Evolutionary conservation across 139 green algal genomes (phyloP), one percentile per base, ranked within the genome.

Genomic region (Axilococcus clingmanii): DNA sequence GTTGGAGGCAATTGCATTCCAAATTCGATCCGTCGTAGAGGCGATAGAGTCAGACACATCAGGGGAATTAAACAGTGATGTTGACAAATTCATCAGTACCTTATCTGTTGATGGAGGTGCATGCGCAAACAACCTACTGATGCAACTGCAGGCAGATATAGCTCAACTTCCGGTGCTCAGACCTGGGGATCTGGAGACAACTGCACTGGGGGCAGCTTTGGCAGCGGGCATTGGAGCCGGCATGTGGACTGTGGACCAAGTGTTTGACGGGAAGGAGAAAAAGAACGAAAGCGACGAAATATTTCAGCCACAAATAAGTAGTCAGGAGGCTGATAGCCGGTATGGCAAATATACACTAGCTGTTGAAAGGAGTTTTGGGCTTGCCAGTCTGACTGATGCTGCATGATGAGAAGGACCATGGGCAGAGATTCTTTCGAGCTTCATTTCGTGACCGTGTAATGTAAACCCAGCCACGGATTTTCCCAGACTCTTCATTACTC

Each of bases 41-140:
- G 85, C 88, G 2, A 94, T 94, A 85, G 53, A 48, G 7, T 25
- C 53, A 4, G 83, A 92, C 53, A 55, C 52, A 4, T n/a, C n/a
- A n/a, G n/a, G n/a, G n/a, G 41, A 49, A 30, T 23, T 49, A 12
- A 35, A 30, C 11, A 31, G 20, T 30, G 40, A 22, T 15, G 7
- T 48, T 27, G 53, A 53, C n/a, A 28, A 48, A n/a, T 29, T 38
- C 23, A 48, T 78, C 17, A 9, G 15, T 3, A 20, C 7, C 7
- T 72, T 99, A 43, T 71, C 77, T 7, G 92, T 95, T 29, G 92
- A 99, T 54, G 92, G 91, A 25, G 92, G 92, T 1, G 89, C 88
- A 7, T 68, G 56, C 17, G 42, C 63, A 5, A 98, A 95, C 65
- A 47, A 82, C 61, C 52, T 94, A 30, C 75, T 99, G 8, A 92